Evolutionary conservation across 2,329 filamentous ascomycete genomes (phyloP), one percentile per base, ranked within the genome.

Genomic region (Colletotrichum sp.): DNA sequence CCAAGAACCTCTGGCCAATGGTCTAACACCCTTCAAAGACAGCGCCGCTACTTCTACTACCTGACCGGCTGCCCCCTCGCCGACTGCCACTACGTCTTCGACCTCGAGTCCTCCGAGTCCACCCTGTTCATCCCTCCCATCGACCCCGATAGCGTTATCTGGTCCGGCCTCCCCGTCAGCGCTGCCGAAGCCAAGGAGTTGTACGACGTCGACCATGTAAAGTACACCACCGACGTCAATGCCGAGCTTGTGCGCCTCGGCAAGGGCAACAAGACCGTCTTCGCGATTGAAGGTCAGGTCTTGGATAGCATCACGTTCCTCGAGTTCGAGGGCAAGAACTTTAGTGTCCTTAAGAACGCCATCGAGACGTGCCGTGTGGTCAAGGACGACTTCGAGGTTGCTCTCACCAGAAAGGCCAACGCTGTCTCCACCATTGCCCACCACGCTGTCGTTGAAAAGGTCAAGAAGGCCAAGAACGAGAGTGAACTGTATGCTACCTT

Each of bases 41-140:
- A 98, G 86, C 95, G 96, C 78, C 93, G 97, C 71, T 95, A 93
- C 84, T 99, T 99, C 87, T 98, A 95, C 91, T 99, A 99, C 85
- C 89, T 99, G 60, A 96, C 95, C 28, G 97, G 97, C 80, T 98
- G 89, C 82, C 90, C 93, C 77, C 89, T 98, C 34, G 91, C 96
- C 75, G 96, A 98, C 84, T 94, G 94, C 81, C 93, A 93, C 83
- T 91, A 95, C 76, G 90, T 93, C 72, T 98, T 98, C 87, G 93
- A 98, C 78, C 93, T 98, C 74, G 88, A 90, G 61, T 89, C 91
- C 64, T 90, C 92, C 78, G 92, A 92, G 80, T 91, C 96, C 55
- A 98, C 93, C 4, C 92, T 99, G 65, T 99, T 96, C 87, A 96
- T 99, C 80, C 96, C 97, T 3, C 95, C 96, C 18, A 91, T 96